A percentile compares a stretch with the other conserved stretches of the same genome.
phyloP scores from a whole-genome alignment of 805 yeast species.

The Saccharomyces kudriavzevii region DNA sequence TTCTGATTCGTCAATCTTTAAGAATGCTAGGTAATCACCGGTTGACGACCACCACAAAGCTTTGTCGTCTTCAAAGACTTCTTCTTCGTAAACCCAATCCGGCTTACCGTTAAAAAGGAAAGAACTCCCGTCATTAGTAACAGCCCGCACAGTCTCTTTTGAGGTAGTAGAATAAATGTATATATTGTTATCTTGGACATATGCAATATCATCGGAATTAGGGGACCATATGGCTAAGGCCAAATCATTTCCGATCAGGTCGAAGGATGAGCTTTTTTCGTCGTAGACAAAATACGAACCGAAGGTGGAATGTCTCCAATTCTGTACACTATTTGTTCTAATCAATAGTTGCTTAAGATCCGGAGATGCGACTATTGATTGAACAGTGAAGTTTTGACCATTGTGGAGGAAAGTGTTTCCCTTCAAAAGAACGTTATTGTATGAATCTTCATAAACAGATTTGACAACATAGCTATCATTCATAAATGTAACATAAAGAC shows the following conservation, averaged over 20 bases:
- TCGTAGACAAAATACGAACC: constrained; percentile 39
- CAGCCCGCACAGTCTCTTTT: constrained; percentile 19
- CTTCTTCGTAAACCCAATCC: constrained; percentile 85
- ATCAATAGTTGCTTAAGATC: constrained; percentile 51
- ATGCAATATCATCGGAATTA: constrained; percentile 54
- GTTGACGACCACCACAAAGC: constrained; percentile 69
- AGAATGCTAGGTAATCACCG: constrained; percentile 55
- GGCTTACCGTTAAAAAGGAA: constrained; percentile 59
- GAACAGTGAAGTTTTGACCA: constrained; percentile 39
- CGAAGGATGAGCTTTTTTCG: constrained; percentile 20
- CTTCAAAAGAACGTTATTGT: constrained; percentile 40
- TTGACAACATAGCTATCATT: constrained; percentile 46
- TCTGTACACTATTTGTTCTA: constrained; percentile 51
- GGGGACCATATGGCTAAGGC: constrained; percentile 69
- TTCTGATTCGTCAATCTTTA: constrained; percentile 62
- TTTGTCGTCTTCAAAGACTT: constrained; percentile 49
- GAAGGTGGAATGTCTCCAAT: constrained; percentile 47
- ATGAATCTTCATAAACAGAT: constrained; percentile 34
- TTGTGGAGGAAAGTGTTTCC: constrained; percentile 39
- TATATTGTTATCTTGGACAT: constrained; percentile 62
- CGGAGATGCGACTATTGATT: constrained; percentile 56
- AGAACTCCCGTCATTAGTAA: constrained; percentile 41
- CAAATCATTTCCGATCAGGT: constrained; percentile 27
- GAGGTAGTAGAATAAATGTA: constrained; percentile 39
- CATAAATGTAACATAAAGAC: constrained; percentile 51